Evolutionary conservation across 306 rosid genomes (phyloP).

Genomic region (Parietaria judaica): DNA sequence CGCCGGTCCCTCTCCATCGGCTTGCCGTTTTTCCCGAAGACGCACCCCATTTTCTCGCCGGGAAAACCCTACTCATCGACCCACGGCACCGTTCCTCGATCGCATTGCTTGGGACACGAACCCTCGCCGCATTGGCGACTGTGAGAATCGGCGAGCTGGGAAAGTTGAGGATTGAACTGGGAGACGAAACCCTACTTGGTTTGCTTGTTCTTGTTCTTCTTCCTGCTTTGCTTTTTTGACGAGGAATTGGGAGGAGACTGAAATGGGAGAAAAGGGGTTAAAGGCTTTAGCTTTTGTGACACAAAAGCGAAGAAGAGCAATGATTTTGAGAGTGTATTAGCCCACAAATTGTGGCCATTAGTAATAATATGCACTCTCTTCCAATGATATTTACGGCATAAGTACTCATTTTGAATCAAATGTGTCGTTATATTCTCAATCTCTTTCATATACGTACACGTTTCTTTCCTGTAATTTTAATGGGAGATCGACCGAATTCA

Average conservation of each 20-base stretch:
- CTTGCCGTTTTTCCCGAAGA: conserved; percentile 70
- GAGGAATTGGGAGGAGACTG: not conserved
- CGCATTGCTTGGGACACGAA: conserved; percentile 10
- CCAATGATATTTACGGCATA: too few species aligned
- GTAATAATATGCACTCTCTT: conserved; percentile 28
- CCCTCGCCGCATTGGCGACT: not conserved
- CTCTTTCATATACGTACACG: too few species aligned
- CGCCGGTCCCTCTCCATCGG: conserved; percentile 28
- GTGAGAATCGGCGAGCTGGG: too few species aligned
- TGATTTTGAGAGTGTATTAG: conserved; percentile 44
- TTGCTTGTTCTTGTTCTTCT: not conserved
- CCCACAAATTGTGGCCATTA: conserved; percentile 70
- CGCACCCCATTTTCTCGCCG: conserved; percentile 74
- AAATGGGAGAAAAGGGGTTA: conserved; percentile 14
- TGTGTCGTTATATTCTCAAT: too few species aligned
- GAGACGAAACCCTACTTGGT: conserved; percentile 44
- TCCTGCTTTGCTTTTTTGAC: not conserved
- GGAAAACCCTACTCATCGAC: conserved; percentile 30
- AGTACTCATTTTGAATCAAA: too few species aligned
- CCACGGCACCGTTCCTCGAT: conserved; percentile 21
- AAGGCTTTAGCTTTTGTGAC: conserved; percentile 47
- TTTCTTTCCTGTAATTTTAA: too few species aligned
- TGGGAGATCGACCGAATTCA: too few species aligned
- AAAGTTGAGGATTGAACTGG: not conserved
- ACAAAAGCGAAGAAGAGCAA: conserved; percentile 66